Evolutionary conservation across 164 flowering plant genomes (phyloP), one percentile per base, ranked within the genome.

Genomic region (Echeveria elegans): DNA sequence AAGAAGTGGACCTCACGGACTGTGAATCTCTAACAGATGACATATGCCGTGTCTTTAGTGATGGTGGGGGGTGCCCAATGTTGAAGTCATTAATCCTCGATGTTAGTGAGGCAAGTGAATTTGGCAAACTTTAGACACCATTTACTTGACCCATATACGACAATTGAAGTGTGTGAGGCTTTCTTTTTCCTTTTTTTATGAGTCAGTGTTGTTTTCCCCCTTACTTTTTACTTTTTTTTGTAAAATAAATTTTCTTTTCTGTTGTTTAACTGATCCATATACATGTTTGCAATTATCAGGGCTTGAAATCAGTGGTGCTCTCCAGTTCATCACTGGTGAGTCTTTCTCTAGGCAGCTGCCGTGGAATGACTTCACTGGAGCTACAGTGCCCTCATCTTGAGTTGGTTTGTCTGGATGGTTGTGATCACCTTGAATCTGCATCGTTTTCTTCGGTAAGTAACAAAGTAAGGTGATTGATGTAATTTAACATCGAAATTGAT

Each of bases 391-490:
- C 93, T 19, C 69, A 75, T 71, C 97, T 94, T 71, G 87, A 89
- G 82, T 77, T 83, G 69, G 83, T 91, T 52, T 78, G 78, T 69
- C 71, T 94, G 62, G 93, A 88, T 85, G 93, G 97, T 24, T 94
- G 99, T 77, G 96, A 89, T 79, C 97, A 88, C 81, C 92, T 94
- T 70, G 96, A 94, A 74, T 77, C 71, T 74, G 99, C 97, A 64
- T 83, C 82, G 61, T 94, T 94, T 79, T 76, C 72, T 65, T 95
- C 97, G 18, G 99, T 94, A 77, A 84, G 91, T 80, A 59, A 48
- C 47, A 53, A 28, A 30, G 23, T 21, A 21, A 6, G 59, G 29
- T 52, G 2, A 18, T n/a, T 34, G 37, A n/a, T 34, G 37, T 7
- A 34, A 50, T 50, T 50, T 23, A 21, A 5, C 26, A 21, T 21